Conservation (phyloP, 495 filamentous ascomycete genomes). For the Neurospora sp. region DNA sequence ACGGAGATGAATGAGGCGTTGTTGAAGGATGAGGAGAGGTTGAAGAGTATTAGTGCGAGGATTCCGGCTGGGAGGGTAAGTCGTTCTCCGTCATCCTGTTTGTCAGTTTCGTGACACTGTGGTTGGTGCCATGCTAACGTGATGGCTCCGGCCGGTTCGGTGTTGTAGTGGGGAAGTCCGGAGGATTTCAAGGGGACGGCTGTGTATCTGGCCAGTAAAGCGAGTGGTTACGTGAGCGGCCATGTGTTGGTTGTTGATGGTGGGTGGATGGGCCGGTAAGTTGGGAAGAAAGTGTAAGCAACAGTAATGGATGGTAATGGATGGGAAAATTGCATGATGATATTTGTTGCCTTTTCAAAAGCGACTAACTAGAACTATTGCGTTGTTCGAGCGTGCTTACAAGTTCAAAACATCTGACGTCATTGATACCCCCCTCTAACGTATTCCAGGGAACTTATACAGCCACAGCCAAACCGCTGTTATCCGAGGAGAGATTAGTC, state of each 20-base stretch:
- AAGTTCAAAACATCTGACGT: not conserved
- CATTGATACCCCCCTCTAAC: not conserved
- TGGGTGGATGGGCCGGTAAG: conserved; percentile 84
- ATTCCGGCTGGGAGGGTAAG: conserved; percentile 65
- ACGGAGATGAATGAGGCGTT: conserved; percentile 90
- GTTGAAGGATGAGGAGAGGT: conserved; percentile 58
- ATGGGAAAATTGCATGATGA: not conserved
- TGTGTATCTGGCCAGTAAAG: conserved; percentile 67
- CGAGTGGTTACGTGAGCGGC: conserved; percentile 73
- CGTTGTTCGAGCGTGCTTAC: not conserved
- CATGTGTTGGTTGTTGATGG: conserved; percentile 79
- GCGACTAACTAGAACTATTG: not conserved
- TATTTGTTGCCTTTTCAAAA: not conserved
- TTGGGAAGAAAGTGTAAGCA: not conserved
- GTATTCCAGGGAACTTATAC: not conserved
- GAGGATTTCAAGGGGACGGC: conserved; percentile 84
- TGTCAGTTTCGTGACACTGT: not conserved
- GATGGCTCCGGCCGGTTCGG: not conserved
- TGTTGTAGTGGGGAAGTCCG: conserved; percentile 58
- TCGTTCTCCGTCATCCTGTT: too few relatives aligned
- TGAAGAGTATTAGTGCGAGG: conserved; percentile 63
- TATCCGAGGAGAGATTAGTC: not conserved
- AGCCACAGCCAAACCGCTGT: not conserved
- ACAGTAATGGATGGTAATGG: not conserved
- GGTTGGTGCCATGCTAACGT: not conserved